Evolutionary conservation across 1,139 yeast genomes (phyloP), one percentile per base, ranked within the genome.

Genomic region (Hanseniaspora gamundiae): DNA sequence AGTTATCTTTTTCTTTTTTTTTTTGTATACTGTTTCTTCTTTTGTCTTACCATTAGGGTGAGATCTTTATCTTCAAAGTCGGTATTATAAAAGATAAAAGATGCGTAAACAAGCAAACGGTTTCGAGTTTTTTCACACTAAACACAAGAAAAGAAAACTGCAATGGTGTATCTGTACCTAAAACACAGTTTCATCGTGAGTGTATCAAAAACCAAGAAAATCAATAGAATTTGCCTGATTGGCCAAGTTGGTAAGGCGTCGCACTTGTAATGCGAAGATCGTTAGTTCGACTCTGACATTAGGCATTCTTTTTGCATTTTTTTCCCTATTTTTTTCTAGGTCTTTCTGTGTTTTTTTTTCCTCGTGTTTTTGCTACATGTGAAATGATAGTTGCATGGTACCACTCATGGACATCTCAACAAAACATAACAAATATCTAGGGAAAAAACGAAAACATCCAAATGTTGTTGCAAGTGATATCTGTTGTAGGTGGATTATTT

Each of bases 401-500:
- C 11, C 4, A 4, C 14, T 14, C 4, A 13, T 28, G 3, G 11
- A 21, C 13, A 35, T 20, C 14, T 21, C 27, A 35, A 19, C 16
- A 19, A 29, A n/a, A 19, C 6, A 10, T 8, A n/a, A 13, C 2
- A 29, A 41, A 41, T 24, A 22, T 8, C 3, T 30, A 29, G 6
- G 14, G 20, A 30, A 2, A 39, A 3, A 29, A 21, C 4, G 24
- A 27, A 26, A 27, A 27, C 19, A 16, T 3, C 39, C 43, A 31
- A 35, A 75, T 78, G 80, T 60, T 79, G 42, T 60, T 79, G 29
- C 68, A 69, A 48, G 48, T 76, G 13, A 57, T 80, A 4, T 74
- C 96, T 2, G 74, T 78, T 49, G 61, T 76, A 7, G 98, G 98
- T 4, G 69, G 78, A 1, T 67, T 80, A 1, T 62, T 77, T 2